Evolutionary conservation across 1,284 basidiomycete species (phyloP).

Genomic region (Golubevia pallescens): DNA sequence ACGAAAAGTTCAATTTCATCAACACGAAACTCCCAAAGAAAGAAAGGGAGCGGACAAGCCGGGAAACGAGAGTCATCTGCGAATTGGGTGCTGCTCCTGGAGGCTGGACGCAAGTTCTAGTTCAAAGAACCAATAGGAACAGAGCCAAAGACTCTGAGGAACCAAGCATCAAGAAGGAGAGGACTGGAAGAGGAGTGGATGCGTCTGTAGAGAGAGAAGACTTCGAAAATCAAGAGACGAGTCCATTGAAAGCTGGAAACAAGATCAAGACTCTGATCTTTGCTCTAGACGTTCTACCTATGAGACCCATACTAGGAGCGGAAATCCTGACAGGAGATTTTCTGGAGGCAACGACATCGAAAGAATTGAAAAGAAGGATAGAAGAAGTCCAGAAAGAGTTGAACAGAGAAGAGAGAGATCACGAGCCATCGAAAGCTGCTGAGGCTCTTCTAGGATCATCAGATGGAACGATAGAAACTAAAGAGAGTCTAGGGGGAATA

Average conservation of each 20-base stretch:
- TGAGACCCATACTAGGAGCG: constrained; percentile 18
- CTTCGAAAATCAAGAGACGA: too few relatives aligned
- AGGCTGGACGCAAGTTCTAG: constrained; percentile 49
- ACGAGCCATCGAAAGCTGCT: too few relatives aligned
- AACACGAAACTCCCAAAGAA: background rate
- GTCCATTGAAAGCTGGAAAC: too few relatives aligned
- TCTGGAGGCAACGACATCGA: constrained; percentile 17
- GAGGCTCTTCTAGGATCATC: too few relatives aligned
- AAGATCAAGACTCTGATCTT: constrained; percentile 17
- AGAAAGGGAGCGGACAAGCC: too few relatives aligned
- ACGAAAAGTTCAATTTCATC: constrained; percentile 35
- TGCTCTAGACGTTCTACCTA: constrained; percentile 38
- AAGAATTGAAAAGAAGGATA: constrained; percentile 9
- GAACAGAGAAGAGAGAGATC: background rate
- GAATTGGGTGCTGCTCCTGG: constrained; percentile 55
- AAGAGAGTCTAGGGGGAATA: background rate
- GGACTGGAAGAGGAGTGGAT: background rate
- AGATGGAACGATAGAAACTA: too few relatives aligned
- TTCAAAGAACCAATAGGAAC: constrained; percentile 12
- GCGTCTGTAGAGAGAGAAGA: too few relatives aligned
- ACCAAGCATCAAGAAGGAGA: background rate
- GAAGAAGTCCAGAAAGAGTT: background rate
- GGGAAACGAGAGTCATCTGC: constrained; percentile 28
- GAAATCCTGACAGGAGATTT: constrained; percentile 42
- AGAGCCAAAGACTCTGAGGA: background rate